Conservation (phyloP, 306 rosid genomes). For the Spatholobus suberectus region DNA sequence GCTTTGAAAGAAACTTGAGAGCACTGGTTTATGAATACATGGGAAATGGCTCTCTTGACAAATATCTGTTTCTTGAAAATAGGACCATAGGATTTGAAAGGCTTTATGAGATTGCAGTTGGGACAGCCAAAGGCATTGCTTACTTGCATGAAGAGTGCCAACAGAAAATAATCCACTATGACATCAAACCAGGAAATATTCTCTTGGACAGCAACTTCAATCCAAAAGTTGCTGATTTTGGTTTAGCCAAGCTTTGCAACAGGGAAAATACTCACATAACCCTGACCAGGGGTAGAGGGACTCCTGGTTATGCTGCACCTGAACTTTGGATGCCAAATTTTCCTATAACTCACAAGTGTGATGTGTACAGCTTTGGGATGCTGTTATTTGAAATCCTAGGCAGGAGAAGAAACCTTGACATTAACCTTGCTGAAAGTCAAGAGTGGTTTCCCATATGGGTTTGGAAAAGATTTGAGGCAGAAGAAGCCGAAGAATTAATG, state of each 20-base stretch:
- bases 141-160: neutral
- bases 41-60: neutral
- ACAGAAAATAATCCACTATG: slow-evolving; percentile 11
- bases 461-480: neutral
- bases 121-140: neutral
- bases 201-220: neutral
- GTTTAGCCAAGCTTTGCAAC: neutral
- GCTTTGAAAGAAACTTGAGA: neutral
- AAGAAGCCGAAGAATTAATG: neutral
- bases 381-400: neutral
- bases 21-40: neutral
- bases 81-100: neutral
- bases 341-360: neutral
- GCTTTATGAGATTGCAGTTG: neutral
- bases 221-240: slow-evolving; percentile 16
- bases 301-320: slow-evolving; percentile 19
- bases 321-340: slow-evolving; percentile 4
- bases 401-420: neutral
- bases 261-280: slow-evolving; percentile 13
- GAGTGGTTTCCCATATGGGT: neutral
- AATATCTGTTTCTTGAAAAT: neutral
- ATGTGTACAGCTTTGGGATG: neutral
- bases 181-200: slow-evolving; percentile 4
- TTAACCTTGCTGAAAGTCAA: neutral
- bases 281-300: neutral